phyloP scores from a whole-genome alignment of 495 filamentous ascomycete species.

The Hypoxylon crocopeplum region DNA sequence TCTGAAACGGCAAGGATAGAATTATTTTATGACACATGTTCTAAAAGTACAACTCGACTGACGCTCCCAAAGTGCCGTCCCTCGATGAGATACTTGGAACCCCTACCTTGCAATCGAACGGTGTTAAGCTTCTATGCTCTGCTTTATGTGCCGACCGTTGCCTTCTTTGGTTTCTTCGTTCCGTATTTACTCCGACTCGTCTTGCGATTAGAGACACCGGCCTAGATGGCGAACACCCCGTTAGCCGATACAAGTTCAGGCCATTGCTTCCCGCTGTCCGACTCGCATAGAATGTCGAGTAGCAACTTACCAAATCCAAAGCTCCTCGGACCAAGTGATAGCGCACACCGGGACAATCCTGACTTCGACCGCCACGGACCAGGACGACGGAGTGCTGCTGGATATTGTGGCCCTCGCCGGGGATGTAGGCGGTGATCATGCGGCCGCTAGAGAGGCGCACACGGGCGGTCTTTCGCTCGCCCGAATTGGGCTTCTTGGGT shows the following conservation, averaged over 20 bases:
- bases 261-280: neutral
- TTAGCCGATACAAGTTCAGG: neutral
- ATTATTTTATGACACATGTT: conserved; percentile 18
- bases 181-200: conserved; percentile 94
- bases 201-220: conserved; percentile 84
- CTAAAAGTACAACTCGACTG: conserved; percentile 28
- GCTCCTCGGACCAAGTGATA: conserved; percentile 92
- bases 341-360: conserved; percentile 98
- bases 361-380: conserved; percentile 85
- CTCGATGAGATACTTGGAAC: too few species aligned
- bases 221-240: conserved; percentile 55
- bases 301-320: conserved; percentile 85
- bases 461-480: conserved; percentile 88
- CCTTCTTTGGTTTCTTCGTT: conserved; percentile 95
- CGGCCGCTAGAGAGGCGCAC: conserved; percentile 87
- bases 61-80: too few species aligned
- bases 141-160: conserved; percentile 49
- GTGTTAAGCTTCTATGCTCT: too few species aligned
- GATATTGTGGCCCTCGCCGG: conserved; percentile 97
- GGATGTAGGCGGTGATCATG: conserved; percentile 89
- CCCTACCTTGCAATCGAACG: too few species aligned
- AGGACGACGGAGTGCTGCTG: conserved; percentile 98
- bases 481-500: conserved; percentile 99
- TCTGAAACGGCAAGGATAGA: conserved; percentile 24
- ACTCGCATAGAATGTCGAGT: neutral